Base-by-base conservation (phyloP, 148 eudicot genomes). In the Camellia sinensis region DNA sequence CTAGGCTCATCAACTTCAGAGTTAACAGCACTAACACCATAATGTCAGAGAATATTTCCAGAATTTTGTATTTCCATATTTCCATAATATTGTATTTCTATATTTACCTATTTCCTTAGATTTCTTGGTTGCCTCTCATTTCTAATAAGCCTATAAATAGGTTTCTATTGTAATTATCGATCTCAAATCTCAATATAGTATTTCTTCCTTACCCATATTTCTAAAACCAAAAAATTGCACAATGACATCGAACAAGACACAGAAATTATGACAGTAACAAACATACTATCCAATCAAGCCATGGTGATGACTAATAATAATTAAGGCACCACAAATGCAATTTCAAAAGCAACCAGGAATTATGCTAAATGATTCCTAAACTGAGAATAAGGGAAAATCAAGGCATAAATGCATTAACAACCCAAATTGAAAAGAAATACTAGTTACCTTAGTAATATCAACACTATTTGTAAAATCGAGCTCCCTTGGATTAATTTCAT, bases 401-500 rank as follows among this genome's bases (percentile, higher is more conserved):
- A 15, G 37, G 56, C 43, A 77, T 61, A 11, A 9, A 15, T 48
- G 56, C 43, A 77, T 61, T 17, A 9, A 22, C 9, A 59, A 48
- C 12, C 11, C 17, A 43, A 63, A 73, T 40, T 3, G 61, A 19
- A 79, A 65, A 62, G 17, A 50, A 29, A 5, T 40, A 67, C 73
- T 2, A 67, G 29, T 37, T 87, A 93, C 99, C 99, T 93, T 93
- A n/a, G 87, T 87, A 63, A 89, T 87, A 64, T 85, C 84, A 68
- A 87, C 80, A 63, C 97, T 92, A 85, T 88, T 83, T 29, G 92
- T 93, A 82, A 95, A 93, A 86, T 93, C 99, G 9, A 81, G 86
- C 84, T 96, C 99, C 40, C 76, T 83, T 15, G 95, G 88, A 87
- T 91, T 83, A 83, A 96, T 96, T 85, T 96, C 99, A 50, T 96